phyloP scores from a whole-genome alignment of 2,329 filamentous ascomycete genomes.

The Penicillium sclerotiorum region DNA sequence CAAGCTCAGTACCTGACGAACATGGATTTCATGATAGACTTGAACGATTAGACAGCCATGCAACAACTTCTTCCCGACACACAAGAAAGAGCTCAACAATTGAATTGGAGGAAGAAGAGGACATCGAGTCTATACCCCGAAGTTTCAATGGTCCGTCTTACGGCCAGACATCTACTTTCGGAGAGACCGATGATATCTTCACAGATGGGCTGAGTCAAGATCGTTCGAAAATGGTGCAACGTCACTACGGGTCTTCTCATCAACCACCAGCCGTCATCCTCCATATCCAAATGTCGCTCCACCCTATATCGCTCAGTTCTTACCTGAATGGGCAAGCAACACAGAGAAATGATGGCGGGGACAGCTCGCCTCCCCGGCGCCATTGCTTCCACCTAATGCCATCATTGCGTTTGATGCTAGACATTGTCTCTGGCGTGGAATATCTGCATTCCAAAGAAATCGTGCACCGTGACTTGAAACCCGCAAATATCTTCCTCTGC shows the following conservation, averaged over 20 bases:
- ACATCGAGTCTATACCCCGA: conserved; percentile 54
- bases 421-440: conserved; percentile 64
- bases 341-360: conserved; percentile 18
- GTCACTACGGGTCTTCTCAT: conserved; percentile 23
- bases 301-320: conserved; percentile 63
- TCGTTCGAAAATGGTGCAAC: conserved; percentile 35
- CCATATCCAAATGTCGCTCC: conserved; percentile 70
- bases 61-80: conserved; percentile 42
- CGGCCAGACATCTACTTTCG: conserved; percentile 39
- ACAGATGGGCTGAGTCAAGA: conserved; percentile 44
- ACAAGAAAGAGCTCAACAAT: conserved; percentile 45
- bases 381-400: conserved; percentile 67
- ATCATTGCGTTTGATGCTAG: conserved; percentile 60
- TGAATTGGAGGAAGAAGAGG: conserved; percentile 48
- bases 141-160: conserved; percentile 35
- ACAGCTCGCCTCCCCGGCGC: conserved; percentile 31
- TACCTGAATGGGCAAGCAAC: conserved; percentile 53
- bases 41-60: conserved; percentile 35
- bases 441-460: conserved; percentile 65
- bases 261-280: conserved; percentile 51
- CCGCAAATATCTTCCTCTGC: conserved; percentile 68
- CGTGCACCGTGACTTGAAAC: conserved; percentile 69
- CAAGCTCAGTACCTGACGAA: conserved; percentile 21
- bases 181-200: conserved; percentile 43
- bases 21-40: conserved; percentile 23